Percentiles rank a stretch among this genome's conserved stretches.
These are phyloP conservation scores for Trichoderma brevicompactum DNA, from an alignment of 2,329 filamentous ascomycete species.

Conservation along the genomic window DNA sequence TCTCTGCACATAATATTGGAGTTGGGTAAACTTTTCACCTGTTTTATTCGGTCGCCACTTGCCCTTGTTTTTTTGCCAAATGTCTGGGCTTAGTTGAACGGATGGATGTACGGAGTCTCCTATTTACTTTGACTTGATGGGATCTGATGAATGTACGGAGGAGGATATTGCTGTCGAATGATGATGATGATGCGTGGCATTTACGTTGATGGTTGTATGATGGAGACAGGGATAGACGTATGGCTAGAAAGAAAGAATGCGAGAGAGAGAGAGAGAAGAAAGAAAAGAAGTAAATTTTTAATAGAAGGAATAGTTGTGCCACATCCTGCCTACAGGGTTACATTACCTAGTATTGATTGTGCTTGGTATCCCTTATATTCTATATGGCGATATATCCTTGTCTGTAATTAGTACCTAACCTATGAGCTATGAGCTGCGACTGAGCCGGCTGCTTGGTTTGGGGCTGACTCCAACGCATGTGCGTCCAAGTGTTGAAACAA, in stretches of 20 bases:
- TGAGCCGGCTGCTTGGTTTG: not conserved
- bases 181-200: not conserved
- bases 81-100: not conserved
- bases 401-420: no score
- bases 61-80: not conserved
- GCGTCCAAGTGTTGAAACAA: not conserved
- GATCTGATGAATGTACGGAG: conserved; percentile 4
- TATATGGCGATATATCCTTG: no score
- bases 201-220: conserved; percentile 2
- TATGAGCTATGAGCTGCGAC: no score
- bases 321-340: not conserved
- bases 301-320: conserved; percentile 5
- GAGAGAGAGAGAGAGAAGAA: not conserved
- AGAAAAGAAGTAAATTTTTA: not conserved
- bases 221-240: not conserved
- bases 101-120: conserved; percentile 3
- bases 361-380: not conserved
- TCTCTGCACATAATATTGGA: conserved; percentile 12
- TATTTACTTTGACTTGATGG: conserved; percentile 2
- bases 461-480: not conserved
- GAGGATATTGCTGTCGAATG: not conserved
- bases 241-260: not conserved
- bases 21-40: conserved; percentile 23
- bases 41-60: not conserved
- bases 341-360: not conserved